Base-by-base conservation (phyloP, 2,329 filamentous ascomycete species). In the Chaetomiaceae sp. region DNA sequence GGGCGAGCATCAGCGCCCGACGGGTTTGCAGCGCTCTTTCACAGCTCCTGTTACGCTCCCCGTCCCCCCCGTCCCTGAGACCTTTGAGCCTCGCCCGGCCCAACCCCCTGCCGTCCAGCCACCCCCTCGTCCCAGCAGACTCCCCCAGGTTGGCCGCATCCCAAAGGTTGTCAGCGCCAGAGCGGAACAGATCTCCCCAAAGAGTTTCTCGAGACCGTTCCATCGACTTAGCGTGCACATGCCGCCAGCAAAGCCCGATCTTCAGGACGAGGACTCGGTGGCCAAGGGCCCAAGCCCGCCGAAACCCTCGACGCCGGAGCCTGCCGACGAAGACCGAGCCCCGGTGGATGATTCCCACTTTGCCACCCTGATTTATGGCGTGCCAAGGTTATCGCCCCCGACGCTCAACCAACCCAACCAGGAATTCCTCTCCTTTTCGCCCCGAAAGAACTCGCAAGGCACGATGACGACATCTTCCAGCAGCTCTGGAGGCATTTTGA, bases 191-290 rank as follows among this genome's bases (percentile, higher is more conserved):
- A 79, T 81, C 1, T 85, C 87, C 0, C 80, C 86, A 1, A 85
- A 83, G 63, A 95, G 89, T 27, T 96, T 96, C 65, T 96, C 91
- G 3, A 77, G 89, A 8, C 89, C 91, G 0, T 95, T 96, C 64
- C 76, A 82, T 58, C 69, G 76, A 43, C 65, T 75, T 12, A 82
- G 79, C 57, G 55, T 74, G 38, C 72, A 76, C 30, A 58, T 66
- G 12, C 64, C 67, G 10, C 57, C 68, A 2, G 56, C 61, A 9
- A 51, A 57, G 51, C 48, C 62, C 46, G 48, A 62, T 40, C 39
- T 63, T 45, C 44, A 68, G 10, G 63, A 70, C 55, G 50, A 66
- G 47, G 64, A 73, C 1, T 77, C 69, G 0, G 65, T 79, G 44
- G 75, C 74, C 2, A 73, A 76, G 48, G 76, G 75, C 0, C 73